Percentiles rank a stretch among this genome's conserved stretches.
Conservation (phyloP, 495 filamentous ascomycete species). For the Xylaria scruposa region DNA sequence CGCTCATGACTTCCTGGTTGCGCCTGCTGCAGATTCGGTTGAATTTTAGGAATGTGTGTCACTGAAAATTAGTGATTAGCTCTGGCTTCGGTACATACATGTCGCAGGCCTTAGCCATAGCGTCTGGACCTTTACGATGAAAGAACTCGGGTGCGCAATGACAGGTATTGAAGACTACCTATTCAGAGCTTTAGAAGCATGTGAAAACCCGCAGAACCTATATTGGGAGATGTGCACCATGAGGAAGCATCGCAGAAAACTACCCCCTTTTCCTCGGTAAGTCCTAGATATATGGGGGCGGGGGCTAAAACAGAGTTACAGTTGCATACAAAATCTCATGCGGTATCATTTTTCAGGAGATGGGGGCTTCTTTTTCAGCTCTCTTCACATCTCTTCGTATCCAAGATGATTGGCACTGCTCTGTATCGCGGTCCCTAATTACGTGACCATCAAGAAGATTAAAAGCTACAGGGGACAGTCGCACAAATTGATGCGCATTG, state of each 20-base stretch:
- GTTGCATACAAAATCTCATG: background rate
- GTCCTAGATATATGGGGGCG: background rate
- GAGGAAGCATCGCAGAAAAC: background rate
- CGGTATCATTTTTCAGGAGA: background rate
- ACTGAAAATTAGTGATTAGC: background rate
- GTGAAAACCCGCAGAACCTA: background rate
- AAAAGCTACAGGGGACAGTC: background rate
- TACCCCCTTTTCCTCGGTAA: background rate
- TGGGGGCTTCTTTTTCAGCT: constrained; percentile 2
- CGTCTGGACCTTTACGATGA: background rate
- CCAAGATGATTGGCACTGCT: background rate
- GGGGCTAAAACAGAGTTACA: background rate
- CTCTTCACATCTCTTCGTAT: background rate
- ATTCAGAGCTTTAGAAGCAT: background rate
- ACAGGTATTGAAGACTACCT: background rate
- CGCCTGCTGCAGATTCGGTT: background rate
- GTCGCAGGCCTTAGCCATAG: background rate
- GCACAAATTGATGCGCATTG: background rate
- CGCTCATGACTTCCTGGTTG: background rate
- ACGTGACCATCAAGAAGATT: background rate
- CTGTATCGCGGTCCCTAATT: background rate
- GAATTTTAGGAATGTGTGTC: background rate
- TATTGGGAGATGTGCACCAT: background rate
- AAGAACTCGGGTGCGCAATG: background rate
- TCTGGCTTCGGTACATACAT: too few relatives aligned